Percentiles rank a stretch among this genome's conserved stretches.
These are phyloP conservation scores for Pyricularia pennisetigena DNA, from an alignment of 2,329 filamentous ascomycete genomes.

Conservation along the genomic window DNA sequence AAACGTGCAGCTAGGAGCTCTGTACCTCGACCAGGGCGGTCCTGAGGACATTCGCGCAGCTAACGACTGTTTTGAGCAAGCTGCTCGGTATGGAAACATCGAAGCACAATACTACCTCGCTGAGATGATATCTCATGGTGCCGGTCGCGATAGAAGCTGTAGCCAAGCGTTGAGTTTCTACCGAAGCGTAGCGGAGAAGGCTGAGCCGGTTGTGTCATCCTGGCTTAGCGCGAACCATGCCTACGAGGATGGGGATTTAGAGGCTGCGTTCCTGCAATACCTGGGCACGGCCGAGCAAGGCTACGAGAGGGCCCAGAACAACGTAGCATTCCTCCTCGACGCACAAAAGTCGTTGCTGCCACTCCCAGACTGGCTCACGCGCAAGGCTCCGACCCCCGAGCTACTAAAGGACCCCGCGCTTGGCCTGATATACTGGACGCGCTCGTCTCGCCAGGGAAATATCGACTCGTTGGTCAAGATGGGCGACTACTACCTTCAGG, in stretches of 20 bases:
- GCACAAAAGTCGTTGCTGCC: slow-evolving; percentile 54
- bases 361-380: slow-evolving; percentile 27
- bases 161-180: slow-evolving; percentile 72
- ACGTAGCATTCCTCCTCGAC: slow-evolving; percentile 81
- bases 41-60: slow-evolving; percentile 63
- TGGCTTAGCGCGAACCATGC: slow-evolving; percentile 78
- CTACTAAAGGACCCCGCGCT: slow-evolving; percentile 46
- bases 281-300: slow-evolving; percentile 88
- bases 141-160: slow-evolving; percentile 73
- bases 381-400: slow-evolving; percentile 14
- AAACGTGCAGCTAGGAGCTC: slow-evolving; percentile 70
- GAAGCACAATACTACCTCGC: slow-evolving; percentile 90
- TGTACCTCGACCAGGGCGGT: slow-evolving; percentile 77
- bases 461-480: slow-evolving; percentile 94
- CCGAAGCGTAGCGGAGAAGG: slow-evolving; percentile 66
- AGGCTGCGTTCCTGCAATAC: slow-evolving; percentile 70
- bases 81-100: slow-evolving; percentile 71
- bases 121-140: slow-evolving; percentile 72
- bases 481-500: slow-evolving; percentile 91
- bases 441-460: slow-evolving; percentile 86
- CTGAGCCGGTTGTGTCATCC: slow-evolving; percentile 63
- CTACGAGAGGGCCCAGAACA: slow-evolving; percentile 81
- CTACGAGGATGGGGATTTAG: slow-evolving; percentile 68
- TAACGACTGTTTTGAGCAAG: slow-evolving; percentile 79
- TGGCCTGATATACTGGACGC: slow-evolving; percentile 88